These are phyloP conservation scores for Termitomyces sp. DNA, from an alignment of 768 basidiomycete genomes.

Conservation along the genomic window DNA sequence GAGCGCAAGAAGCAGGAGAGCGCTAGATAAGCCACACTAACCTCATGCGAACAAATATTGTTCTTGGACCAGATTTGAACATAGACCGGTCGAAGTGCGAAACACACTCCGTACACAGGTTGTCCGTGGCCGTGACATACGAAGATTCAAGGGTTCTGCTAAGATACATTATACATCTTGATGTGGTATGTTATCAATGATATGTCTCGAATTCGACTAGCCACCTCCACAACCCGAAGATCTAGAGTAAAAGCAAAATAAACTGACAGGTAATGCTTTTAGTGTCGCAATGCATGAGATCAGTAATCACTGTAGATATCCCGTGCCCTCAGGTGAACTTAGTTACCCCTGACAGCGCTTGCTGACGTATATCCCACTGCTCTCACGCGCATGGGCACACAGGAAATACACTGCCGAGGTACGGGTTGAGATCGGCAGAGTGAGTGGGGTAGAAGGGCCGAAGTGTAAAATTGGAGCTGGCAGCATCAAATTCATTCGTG, in stretches of 20 bases:
- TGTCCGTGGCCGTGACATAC: background rate
- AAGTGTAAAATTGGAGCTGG: background rate
- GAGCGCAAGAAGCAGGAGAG: too few relatives aligned
- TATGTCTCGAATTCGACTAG: background rate
- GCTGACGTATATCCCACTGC: too few relatives aligned
- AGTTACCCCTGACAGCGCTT: background rate
- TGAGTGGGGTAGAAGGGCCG: background rate
- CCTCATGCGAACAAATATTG: background rate
- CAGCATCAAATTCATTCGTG: background rate
- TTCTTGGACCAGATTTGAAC: background rate
- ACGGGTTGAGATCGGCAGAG: background rate
- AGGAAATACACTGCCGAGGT: too few relatives aligned
- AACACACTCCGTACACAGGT: background rate
- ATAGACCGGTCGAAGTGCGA: background rate
- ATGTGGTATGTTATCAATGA: background rate
- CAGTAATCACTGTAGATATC: too few relatives aligned
- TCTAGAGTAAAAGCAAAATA: background rate
- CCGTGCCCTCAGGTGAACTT: too few relatives aligned
- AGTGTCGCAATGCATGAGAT: too few relatives aligned
- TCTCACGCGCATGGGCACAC: too few relatives aligned
- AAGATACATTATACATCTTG: background rate
- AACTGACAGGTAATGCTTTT: too few relatives aligned
- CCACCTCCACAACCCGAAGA: too few relatives aligned
- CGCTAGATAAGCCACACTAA: background rate
- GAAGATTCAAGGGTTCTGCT: background rate